These are phyloP conservation scores for Verticillium zaregamsianum DNA, from an alignment of 2,329 filamentous ascomycete genomes.

Conservation along the genomic window DNA sequence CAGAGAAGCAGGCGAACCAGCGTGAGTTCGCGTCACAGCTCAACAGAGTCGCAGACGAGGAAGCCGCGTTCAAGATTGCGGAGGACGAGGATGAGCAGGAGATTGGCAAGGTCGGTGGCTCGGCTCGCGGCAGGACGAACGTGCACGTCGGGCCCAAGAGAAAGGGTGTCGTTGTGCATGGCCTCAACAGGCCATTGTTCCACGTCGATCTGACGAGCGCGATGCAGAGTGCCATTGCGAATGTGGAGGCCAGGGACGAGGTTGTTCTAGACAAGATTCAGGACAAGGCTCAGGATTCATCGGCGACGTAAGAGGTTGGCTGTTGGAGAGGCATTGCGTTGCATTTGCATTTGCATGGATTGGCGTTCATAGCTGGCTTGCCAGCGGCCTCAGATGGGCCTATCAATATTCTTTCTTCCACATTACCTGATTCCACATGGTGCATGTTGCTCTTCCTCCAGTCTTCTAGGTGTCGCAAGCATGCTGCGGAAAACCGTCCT, in stretches of 20 bases:
- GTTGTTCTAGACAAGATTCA: background rate
- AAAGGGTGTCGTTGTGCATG: constrained; percentile 66
- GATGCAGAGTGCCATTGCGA: constrained; percentile 79
- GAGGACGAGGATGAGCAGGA: constrained; percentile 19
- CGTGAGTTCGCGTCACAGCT: constrained; percentile 5
- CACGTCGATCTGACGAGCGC: constrained; percentile 90
- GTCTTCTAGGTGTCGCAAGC: no score
- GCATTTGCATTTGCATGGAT: background rate
- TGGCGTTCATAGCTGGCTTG: background rate
- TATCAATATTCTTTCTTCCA: background rate
- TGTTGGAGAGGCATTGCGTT: background rate
- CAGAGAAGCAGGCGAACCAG: constrained; percentile 60
- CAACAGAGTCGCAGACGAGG: constrained; percentile 23
- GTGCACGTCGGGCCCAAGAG: constrained; percentile 37
- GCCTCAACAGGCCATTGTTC: constrained; percentile 88
- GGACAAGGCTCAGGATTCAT: background rate
- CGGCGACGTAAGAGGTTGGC: background rate
- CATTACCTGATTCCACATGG: no score
- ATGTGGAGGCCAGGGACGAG: constrained; percentile 51
- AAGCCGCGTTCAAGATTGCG: constrained; percentile 26
- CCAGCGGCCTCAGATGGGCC: no score
- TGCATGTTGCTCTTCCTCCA: no score
- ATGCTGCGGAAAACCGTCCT: no score
- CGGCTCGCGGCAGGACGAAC: background rate
- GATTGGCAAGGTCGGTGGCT: constrained; percentile 21